phyloP scores from a whole-genome alignment of 2,329 filamentous ascomycete species.

The Ophiocordyceps australis region DNA sequence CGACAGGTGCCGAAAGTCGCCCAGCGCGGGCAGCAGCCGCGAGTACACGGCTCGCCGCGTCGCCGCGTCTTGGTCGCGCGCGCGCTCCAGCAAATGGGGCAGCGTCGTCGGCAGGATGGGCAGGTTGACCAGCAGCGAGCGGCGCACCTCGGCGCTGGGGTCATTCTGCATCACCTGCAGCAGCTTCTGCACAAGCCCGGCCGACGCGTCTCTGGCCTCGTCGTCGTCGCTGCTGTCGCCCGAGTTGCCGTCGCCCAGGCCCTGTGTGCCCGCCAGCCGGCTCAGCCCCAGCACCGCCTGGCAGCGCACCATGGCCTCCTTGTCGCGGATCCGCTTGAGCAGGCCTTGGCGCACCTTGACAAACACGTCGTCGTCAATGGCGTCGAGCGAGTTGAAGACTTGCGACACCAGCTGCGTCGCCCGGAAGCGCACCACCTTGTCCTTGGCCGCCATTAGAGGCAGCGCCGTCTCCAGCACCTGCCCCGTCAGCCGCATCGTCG shows the following conservation, averaged over 20 bases:
- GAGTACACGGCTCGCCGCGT: conserved; percentile 80
- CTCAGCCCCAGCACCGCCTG: conserved; percentile 88
- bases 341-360: conserved; percentile 63
- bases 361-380: conserved; percentile 84
- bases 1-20: conserved; percentile 86
- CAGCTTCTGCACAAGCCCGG: conserved; percentile 68
- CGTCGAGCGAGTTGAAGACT: conserved; percentile 80
- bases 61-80: conserved; percentile 69
- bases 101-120: conserved; percentile 69
- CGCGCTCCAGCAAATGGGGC: conserved; percentile 75
- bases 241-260: conserved; percentile 50
- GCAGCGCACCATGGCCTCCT: conserved; percentile 79
- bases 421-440: conserved; percentile 82
- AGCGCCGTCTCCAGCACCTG: conserved; percentile 56
- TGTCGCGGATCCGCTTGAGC: conserved; percentile 76
- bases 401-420: conserved; percentile 81
- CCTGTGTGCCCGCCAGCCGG: conserved; percentile 60
- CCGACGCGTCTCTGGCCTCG: conserved; percentile 42
- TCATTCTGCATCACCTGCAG: conserved; percentile 85
- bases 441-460: conserved; percentile 67
- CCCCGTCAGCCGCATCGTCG: conserved; percentile 61
- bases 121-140: conserved; percentile 78
- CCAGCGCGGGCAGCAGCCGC: conserved; percentile 67
- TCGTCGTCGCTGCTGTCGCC: conserved; percentile 52
- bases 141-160: conserved; percentile 79